Percentiles rank a stretch among this genome's conserved stretches.
phyloP scores from a whole-genome alignment of 768 basidiomycete species.

The Pilatotrama ljubarskyi region DNA sequence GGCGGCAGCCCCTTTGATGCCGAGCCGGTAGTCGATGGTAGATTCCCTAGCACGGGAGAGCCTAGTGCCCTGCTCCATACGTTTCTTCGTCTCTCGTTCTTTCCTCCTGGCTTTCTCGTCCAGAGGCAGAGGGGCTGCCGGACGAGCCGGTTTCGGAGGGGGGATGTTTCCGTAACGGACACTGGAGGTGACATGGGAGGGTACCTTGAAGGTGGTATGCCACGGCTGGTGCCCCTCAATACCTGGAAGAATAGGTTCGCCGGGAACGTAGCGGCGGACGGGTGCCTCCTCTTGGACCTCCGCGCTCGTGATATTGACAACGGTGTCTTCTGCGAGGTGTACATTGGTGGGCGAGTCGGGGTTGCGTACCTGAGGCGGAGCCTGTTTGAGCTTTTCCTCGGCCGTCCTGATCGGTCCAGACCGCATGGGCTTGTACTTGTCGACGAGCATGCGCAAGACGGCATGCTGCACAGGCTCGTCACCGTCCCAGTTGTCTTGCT shows the following conservation, averaged over 20 bases:
- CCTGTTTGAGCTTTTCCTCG: constrained; percentile 62
- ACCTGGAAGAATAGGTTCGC: constrained; percentile 54
- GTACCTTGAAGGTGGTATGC: constrained; percentile 66
- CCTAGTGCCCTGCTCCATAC: constrained; percentile 53
- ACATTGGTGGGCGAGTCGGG: constrained; percentile 14
- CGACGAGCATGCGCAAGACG: constrained; percentile 81
- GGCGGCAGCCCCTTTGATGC: constrained; percentile 40
- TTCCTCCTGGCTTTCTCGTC: constrained; percentile 43
- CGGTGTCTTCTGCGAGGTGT: constrained; percentile 17
- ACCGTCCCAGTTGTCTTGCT: constrained; percentile 73
- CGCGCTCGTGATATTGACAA: not conserved
- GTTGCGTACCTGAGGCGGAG: constrained; percentile 42
- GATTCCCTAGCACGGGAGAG: constrained; percentile 67
- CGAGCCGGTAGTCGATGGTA: constrained; percentile 75
- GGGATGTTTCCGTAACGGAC: constrained; percentile 54
- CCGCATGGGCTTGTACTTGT: constrained; percentile 84
- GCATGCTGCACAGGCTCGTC: constrained; percentile 71
- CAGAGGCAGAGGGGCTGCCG: constrained; percentile 25
- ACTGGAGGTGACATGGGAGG: constrained; percentile 52
- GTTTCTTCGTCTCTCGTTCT: constrained; percentile 53
- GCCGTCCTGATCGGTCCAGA: constrained; percentile 57
- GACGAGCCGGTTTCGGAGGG: constrained; percentile 21
- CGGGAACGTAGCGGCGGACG: constrained; percentile 15
- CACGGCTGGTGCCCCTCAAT: constrained; percentile 63
- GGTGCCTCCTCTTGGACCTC: constrained; percentile 1